Percentiles rank a stretch among this genome's conserved stretches.
phyloP scores from a whole-genome alignment of 495 filamentous ascomycete genomes.

The Aspergillus nanangensis region DNA sequence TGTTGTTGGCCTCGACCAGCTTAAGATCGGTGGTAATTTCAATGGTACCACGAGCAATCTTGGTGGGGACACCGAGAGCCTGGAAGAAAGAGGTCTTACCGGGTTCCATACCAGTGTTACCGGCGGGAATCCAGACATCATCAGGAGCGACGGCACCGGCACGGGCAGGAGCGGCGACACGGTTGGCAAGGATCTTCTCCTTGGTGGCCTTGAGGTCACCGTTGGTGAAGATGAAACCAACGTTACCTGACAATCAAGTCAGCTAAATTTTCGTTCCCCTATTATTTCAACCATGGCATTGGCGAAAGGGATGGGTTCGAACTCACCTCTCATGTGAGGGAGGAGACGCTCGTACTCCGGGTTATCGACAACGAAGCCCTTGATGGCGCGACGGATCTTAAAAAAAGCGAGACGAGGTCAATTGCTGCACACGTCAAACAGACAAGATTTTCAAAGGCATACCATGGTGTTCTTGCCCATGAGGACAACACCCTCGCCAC shows the following conservation, averaged over 20 bases:
- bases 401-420: slow-evolving; percentile 11
- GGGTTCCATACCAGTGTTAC: slow-evolving; percentile 99
- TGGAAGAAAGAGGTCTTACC: slow-evolving; percentile 99
- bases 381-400: slow-evolving; percentile 91
- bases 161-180: slow-evolving; percentile 94
- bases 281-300: too few species aligned
- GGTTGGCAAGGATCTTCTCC: slow-evolving; percentile 92
- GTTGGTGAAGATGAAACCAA: slow-evolving; percentile 99
- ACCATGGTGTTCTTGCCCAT: slow-evolving; percentile 99
- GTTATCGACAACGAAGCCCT: slow-evolving; percentile 84
- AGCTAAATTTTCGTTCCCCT: not conserved
- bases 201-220: slow-evolving; percentile 84
- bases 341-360: slow-evolving; percentile 98
- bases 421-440: slow-evolving; percentile 2
- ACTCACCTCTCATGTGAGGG: slow-evolving; percentile 79
- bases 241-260: slow-evolving; percentile 57
- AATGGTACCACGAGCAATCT: slow-evolving; percentile 99
- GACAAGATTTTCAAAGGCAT: slow-evolving; percentile 14
- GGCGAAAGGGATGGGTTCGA: not conserved
- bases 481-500: slow-evolving; percentile 85
- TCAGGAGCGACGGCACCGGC: slow-evolving; percentile 89
- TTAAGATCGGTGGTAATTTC: slow-evolving; percentile 99
- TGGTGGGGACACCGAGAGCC: slow-evolving; percentile 99
- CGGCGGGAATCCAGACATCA: slow-evolving; percentile 89
- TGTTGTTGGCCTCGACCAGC: slow-evolving; percentile 86